Evolutionary conservation across 257 asterid genomes (phyloP).

Genomic region (Solanum ahanhuiri): DNA sequence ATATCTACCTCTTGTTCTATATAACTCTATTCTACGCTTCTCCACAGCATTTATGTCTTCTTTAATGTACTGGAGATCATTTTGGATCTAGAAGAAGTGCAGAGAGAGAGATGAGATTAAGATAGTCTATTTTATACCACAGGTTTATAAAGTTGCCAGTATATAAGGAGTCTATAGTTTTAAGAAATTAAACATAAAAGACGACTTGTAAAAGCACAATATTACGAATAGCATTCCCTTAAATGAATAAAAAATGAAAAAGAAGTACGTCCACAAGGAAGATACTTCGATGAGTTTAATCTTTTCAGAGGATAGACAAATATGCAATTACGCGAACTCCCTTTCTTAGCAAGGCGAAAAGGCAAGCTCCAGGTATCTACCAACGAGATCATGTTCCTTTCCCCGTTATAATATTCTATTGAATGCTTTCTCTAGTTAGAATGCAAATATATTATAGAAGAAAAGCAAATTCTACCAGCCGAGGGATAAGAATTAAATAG

Average conservation of each 20-base stretch:
- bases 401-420: background rate
- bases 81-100: conserved; percentile 44
- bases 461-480: background rate
- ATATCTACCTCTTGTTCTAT: conserved; percentile 56
- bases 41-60: conserved; percentile 84
- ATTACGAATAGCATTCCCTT: background rate
- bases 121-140: background rate
- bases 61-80: conserved; percentile 70
- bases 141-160: background rate
- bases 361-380: background rate
- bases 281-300: background rate
- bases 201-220: background rate
- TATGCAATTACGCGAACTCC: background rate
- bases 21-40: conserved; percentile 58
- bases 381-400: background rate
- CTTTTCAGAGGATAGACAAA: background rate
- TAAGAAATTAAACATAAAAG: background rate
- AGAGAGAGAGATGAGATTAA: background rate
- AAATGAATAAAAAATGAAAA: background rate
- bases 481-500: background rate
- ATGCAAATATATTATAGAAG: background rate
- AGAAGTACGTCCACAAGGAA: background rate
- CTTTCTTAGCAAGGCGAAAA: background rate
- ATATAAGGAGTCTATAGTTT: background rate
- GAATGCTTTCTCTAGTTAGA: background rate